A percentile compares a stretch with the other conserved stretches of the same genome.
Evolutionary conservation across 2,329 filamentous ascomycete genomes (phyloP).

Genomic region (Fusarium pininemorale): DNA sequence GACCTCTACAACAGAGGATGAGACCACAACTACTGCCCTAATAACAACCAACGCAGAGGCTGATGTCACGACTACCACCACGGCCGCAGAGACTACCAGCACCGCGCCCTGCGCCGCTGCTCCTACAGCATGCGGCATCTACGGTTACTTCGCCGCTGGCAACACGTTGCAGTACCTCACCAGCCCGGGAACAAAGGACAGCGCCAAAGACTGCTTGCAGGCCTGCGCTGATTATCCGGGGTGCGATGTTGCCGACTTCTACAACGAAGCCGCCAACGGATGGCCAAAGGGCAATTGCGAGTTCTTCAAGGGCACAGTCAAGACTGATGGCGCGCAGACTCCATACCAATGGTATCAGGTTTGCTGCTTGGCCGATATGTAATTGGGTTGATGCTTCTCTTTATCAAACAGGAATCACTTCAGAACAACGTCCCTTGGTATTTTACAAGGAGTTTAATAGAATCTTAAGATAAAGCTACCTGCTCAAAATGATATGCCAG

Average conservation of each 20-base stretch:
- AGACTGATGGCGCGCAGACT: neutral
- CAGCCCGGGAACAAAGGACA: neutral
- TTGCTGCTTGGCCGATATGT: neutral
- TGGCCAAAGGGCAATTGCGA: neutral
- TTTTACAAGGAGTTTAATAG: no score
- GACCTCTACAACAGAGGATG: neutral
- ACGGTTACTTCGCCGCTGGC: neutral
- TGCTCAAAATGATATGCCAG: neutral
- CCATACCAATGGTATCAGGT: neutral
- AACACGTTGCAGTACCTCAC: neutral
- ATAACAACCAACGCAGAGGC: neutral
- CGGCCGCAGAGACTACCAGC: neutral
- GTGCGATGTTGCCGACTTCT: neutral
- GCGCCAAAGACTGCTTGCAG: neutral
- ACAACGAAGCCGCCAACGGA: neutral
- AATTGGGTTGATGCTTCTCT: no score
- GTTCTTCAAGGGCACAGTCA: neutral
- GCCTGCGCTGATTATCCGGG: neutral
- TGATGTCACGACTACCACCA: neutral
- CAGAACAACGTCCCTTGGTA: accelerated
- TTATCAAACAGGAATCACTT: no score
- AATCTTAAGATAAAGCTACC: neutral
- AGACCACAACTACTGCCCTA: neutral
- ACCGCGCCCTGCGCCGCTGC: neutral
- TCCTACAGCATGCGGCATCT: neutral